Evolutionary conservation across 805 yeast genomes (phyloP), one percentile per base, ranked within the genome.

Genomic region (Suhomyces prunicola): DNA sequence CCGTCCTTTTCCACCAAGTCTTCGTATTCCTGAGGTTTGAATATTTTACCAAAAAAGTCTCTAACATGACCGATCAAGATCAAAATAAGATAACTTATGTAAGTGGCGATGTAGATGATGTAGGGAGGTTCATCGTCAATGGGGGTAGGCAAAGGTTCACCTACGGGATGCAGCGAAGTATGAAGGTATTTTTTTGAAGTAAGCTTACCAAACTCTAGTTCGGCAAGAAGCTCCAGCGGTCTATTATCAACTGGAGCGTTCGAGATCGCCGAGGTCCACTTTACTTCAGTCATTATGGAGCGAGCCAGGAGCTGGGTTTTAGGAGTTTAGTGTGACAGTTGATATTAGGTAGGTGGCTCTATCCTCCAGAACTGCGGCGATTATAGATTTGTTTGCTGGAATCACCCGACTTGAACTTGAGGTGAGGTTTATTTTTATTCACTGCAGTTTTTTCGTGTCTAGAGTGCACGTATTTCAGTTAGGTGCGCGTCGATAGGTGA

Each of bases 51-150:
- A 54, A 90, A 80, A 68, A 86, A 93, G 72, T 94, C 99, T 60
- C 91, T 85, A 40, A 91, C 72, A 66, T 94, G 97, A 35, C 99
- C 99, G 54, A 90, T 80, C 39, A 91, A 83, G 58, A 94, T 89
- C 61, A 94, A 78, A 46, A 90, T 82, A 60, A 96, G 77, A 68
- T 91, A 96, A 68, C 88, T 85, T 59, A 94, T 71, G 66, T 93
- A 94, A 1, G 99, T 93, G 53, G 90, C 80, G 48, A 94, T 72
- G 54, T 89, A 82, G 50, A 88, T 84, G 58, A 80, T 79, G 63
- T 90, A 88, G 19, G 97, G 93, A 5, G 97, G 97, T 52, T 92
- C 93, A 68, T 91, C 97, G 39, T 77, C 84, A 12, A 85, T 75
- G 9, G 87, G 84, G n/a, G 76, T 78, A 8, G 83, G 83, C 49